Percentiles rank a stretch among this genome's conserved stretches.
Evolutionary conservation across 345 rosid species (phyloP).

Genomic region (Populus nigra): DNA sequence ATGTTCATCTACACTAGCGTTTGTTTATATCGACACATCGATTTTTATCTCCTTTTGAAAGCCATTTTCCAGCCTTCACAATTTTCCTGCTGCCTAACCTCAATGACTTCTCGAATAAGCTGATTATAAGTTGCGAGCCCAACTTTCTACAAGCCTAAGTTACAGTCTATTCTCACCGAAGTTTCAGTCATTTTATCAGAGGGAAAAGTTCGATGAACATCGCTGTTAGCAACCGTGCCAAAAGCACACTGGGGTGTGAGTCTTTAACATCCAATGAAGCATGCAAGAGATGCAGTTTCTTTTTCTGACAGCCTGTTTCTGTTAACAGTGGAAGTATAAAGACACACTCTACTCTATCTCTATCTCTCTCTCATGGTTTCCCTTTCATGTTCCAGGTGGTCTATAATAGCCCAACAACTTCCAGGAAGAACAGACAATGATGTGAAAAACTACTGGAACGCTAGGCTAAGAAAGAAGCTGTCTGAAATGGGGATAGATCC

Average conservation of each 20-base stretch:
- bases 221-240: not conserved
- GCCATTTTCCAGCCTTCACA: not conserved
- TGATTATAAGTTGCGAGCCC: not conserved
- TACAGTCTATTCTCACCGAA: not conserved
- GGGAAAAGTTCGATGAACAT: not conserved
- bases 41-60: not conserved
- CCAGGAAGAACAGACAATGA: constrained; percentile 95
- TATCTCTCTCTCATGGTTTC: not conserved
- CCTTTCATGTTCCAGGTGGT: constrained; percentile 53
- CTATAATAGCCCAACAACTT: constrained; percentile 84
- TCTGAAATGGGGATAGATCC: constrained; percentile 94
- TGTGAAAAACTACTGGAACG: constrained; percentile 92
- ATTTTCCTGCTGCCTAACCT: not conserved
- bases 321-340: not conserved
- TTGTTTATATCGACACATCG: not conserved
- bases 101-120: not conserved
- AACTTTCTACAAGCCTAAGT: not conserved
- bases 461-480: constrained; percentile 82
- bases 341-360: not conserved
- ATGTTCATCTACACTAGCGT: not conserved
- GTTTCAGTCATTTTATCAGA: not conserved
- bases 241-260: not conserved
- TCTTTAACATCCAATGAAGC: not conserved
- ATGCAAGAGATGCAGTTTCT: not conserved
- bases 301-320: not conserved